Evolutionary conservation across 2,329 filamentous ascomycete species (phyloP).

Genomic region (Blastomyces emzantsi): DNA sequence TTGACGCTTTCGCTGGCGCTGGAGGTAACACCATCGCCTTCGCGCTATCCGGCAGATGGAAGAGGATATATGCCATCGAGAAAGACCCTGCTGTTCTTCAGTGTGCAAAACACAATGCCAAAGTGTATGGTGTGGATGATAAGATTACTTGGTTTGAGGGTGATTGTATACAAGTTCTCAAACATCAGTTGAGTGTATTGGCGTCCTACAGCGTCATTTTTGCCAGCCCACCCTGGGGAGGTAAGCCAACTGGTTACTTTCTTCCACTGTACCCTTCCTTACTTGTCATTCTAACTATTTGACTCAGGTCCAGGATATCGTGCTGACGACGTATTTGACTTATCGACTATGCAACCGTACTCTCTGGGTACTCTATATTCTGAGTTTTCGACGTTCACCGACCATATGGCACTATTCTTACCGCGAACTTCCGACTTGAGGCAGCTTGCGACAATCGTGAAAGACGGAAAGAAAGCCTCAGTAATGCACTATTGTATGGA

Average conservation of each 20-base stretch:
- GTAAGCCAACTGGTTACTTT: conserved; percentile 32
- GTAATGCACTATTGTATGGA: conserved; percentile 87
- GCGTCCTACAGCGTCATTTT: conserved; percentile 53
- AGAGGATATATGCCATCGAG: conserved; percentile 80
- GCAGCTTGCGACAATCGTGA: conserved; percentile 56
- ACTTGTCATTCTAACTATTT: conserved; percentile 8
- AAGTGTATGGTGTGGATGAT: conserved; percentile 67
- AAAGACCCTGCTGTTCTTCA: conserved; percentile 68
- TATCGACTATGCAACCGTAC: conserved; percentile 84
- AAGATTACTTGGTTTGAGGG: conserved; percentile 79
- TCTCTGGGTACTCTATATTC: conserved; percentile 54
- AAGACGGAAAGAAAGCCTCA: conserved; percentile 50
- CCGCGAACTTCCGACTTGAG: conserved; percentile 76
- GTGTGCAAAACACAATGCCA: conserved; percentile 88
- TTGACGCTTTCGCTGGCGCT: conserved; percentile 85
- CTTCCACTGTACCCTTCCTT: background rate
- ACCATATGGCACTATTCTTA: conserved; percentile 63
- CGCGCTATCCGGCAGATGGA: conserved; percentile 69
- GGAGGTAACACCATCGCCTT: conserved; percentile 96
- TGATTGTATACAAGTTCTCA: conserved; percentile 71
- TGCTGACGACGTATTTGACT: conserved; percentile 64
- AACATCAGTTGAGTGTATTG: conserved; percentile 40
- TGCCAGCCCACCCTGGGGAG: conserved; percentile 66
- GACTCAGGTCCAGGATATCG: conserved; percentile 52
- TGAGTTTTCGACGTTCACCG: conserved; percentile 47